These are phyloP conservation scores for Leucocoprinus birnbaumii DNA, from an alignment of 768 basidiomycete species.

Conservation along the genomic window DNA sequence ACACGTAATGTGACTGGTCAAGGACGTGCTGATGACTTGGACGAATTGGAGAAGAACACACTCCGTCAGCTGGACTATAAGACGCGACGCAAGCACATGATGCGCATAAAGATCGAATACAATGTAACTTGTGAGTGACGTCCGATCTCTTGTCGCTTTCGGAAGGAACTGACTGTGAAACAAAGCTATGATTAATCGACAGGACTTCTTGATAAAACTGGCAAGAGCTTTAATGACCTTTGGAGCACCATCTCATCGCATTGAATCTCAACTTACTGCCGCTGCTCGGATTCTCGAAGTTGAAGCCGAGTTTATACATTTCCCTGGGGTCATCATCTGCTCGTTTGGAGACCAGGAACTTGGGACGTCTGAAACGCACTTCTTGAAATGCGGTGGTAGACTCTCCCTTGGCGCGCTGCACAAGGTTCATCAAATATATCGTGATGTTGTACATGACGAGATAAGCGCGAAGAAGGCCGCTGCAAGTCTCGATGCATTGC, in stretches of 20 bases:
- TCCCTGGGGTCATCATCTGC: constrained; percentile 78
- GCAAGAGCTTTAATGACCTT: constrained; percentile 88
- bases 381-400: constrained; percentile 75
- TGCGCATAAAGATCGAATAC: constrained; percentile 67
- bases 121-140: constrained; percentile 59
- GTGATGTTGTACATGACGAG: constrained; percentile 88
- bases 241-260: constrained; percentile 90
- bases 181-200: constrained; percentile 73
- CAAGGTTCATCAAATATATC: constrained; percentile 81
- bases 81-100: constrained; percentile 60
- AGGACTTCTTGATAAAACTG: constrained; percentile 83
- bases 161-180: constrained; percentile 7
- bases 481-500: constrained; percentile 56
- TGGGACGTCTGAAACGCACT: constrained; percentile 87
- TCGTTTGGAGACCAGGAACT: constrained; percentile 89
- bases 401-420: constrained; percentile 85
- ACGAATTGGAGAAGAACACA: constrained; percentile 59
- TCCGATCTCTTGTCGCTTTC: constrained; percentile 4
- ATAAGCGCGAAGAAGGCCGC: constrained; percentile 79
- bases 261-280: constrained; percentile 88
- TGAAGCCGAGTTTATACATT: constrained; percentile 87
- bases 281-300: constrained; percentile 89
- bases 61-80: constrained; percentile 68
- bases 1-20: constrained; percentile 61
- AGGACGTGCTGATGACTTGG: constrained; percentile 51